These are phyloP conservation scores for Fusarium proliferatum DNA, from an alignment of 2,329 filamentous ascomycete genomes.

Conservation along the genomic window DNA sequence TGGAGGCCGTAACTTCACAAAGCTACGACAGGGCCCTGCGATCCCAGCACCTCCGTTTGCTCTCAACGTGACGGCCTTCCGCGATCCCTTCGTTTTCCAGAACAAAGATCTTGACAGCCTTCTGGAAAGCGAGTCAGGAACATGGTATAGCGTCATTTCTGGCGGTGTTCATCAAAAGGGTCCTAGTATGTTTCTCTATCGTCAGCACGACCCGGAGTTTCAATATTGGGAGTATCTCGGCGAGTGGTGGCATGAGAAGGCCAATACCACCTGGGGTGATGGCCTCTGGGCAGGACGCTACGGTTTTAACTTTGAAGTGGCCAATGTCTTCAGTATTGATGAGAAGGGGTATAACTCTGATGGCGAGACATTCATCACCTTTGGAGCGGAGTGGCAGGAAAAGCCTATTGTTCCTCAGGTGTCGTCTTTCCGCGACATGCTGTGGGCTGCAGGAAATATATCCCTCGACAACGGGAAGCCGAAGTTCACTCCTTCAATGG, in stretches of 20 bases:
- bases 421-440: slow-evolving; percentile 54
- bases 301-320: slow-evolving; percentile 60
- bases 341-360: slow-evolving; percentile 52
- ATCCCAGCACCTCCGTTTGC: slow-evolving; percentile 36
- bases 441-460: slow-evolving; percentile 54
- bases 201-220: slow-evolving; percentile 39
- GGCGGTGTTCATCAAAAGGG: slow-evolving; percentile 39
- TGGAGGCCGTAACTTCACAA: slow-evolving; percentile 43
- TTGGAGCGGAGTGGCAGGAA: slow-evolving; percentile 58
- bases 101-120: slow-evolving; percentile 33
- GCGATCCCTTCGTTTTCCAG: slow-evolving; percentile 41
- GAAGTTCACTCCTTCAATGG: slow-evolving; percentile 55
- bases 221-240: slow-evolving; percentile 43
- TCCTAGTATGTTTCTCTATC: slow-evolving; percentile 39
- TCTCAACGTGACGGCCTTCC: slow-evolving; percentile 41
- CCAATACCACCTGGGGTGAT: slow-evolving; percentile 51
- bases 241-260: slow-evolving; percentile 52
- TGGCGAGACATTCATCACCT: slow-evolving; percentile 54
- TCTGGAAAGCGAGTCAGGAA: slow-evolving; percentile 29
- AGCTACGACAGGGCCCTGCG: slow-evolving; percentile 35
- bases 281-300: slow-evolving; percentile 51
- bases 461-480: slow-evolving; percentile 42
- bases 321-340: slow-evolving; percentile 55
- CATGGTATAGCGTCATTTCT: slow-evolving; percentile 40
- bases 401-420: slow-evolving; percentile 53